Evolutionary conservation across 2,329 filamentous ascomycete species (phyloP).

Genomic region (Chaetoscypha palmicola): DNA sequence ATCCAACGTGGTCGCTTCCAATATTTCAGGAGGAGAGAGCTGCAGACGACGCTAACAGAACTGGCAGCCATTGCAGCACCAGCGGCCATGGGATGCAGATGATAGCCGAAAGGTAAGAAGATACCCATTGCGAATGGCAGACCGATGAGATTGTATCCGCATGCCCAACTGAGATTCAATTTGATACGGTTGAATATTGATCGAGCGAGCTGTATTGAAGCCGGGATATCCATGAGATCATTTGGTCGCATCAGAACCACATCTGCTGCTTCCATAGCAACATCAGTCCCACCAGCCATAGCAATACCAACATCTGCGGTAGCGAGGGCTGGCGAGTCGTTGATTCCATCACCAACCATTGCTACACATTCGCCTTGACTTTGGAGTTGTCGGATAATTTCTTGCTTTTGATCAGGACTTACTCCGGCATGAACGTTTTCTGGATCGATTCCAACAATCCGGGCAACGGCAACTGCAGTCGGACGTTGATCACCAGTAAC

Average conservation of each 20-base stretch:
- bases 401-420: constrained; percentile 84
- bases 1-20: constrained; percentile 86
- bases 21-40: constrained; percentile 75
- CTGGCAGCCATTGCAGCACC: constrained; percentile 90
- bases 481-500: constrained; percentile 88
- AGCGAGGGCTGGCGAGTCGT: constrained; percentile 90
- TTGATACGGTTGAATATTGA: constrained; percentile 91
- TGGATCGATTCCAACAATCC: constrained; percentile 69
- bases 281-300: constrained; percentile 86
- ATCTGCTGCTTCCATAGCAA: constrained; percentile 95
- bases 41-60: constrained; percentile 82
- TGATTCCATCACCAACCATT: constrained; percentile 98
- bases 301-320: constrained; percentile 91
- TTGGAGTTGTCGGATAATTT: constrained; percentile 74
- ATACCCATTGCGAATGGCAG: constrained; percentile 96
- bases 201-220: constrained; percentile 71
- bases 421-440: constrained; percentile 80
- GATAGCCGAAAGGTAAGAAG: constrained; percentile 81
- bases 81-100: constrained; percentile 89
- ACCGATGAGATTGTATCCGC: constrained; percentile 84
- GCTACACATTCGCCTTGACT: constrained; percentile 69
- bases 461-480: constrained; percentile 77
- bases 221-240: constrained; percentile 88
- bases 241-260: constrained; percentile 92
- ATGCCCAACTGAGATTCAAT: constrained; percentile 87